A percentile compares a stretch with the other conserved stretches of the same genome.
Evolutionary conservation across 2,329 filamentous ascomycete species (phyloP).

Genomic region (Pseudogymnoascus sp.): DNA sequence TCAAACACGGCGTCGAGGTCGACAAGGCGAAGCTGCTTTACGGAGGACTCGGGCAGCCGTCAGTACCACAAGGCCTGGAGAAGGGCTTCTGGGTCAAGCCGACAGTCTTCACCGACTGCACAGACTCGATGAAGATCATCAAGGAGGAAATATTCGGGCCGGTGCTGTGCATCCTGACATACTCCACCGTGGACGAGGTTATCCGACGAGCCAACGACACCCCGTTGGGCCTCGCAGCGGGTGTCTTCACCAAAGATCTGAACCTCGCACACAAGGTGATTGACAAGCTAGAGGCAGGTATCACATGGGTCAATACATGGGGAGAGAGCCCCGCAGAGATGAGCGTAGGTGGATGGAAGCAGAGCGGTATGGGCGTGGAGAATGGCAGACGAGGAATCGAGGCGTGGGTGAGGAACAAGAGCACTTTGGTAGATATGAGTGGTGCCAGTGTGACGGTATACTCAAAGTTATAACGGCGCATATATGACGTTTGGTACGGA

Average conservation of each 20-base stretch:
- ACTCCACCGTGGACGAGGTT: conserved; percentile 60
- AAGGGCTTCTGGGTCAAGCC: conserved; percentile 78
- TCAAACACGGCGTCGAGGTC: conserved; percentile 61
- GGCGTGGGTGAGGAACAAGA: conserved; percentile 81
- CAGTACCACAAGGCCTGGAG: conserved; percentile 28
- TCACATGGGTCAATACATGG: conserved; percentile 91
- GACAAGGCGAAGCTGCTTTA: conserved; percentile 68
- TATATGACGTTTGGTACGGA: background rate
- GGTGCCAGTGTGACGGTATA: conserved; percentile 65
- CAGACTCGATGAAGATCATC: conserved; percentile 70
- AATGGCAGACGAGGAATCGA: conserved; percentile 73
- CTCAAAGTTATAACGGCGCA: conserved; percentile 40
- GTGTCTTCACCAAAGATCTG: conserved; percentile 71
- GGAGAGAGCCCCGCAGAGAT: conserved; percentile 88
- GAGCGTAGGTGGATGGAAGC: conserved; percentile 88
- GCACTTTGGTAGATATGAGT: conserved; percentile 71
- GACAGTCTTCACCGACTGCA: conserved; percentile 81
- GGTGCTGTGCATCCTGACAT: conserved; percentile 73
- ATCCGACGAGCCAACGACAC: conserved; percentile 69
- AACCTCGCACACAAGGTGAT: conserved; percentile 66
- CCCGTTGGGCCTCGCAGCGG: conserved; percentile 69
- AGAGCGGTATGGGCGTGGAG: conserved; percentile 80
- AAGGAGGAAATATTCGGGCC: conserved; percentile 84
- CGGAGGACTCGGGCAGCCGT: conserved; percentile 56
- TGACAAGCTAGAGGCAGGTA: conserved; percentile 66